Evolutionary conservation across 768 basidiomycete genomes (phyloP), one percentile per base, ranked within the genome.

Genomic region (Rhizopogon vesiculosus): DNA sequence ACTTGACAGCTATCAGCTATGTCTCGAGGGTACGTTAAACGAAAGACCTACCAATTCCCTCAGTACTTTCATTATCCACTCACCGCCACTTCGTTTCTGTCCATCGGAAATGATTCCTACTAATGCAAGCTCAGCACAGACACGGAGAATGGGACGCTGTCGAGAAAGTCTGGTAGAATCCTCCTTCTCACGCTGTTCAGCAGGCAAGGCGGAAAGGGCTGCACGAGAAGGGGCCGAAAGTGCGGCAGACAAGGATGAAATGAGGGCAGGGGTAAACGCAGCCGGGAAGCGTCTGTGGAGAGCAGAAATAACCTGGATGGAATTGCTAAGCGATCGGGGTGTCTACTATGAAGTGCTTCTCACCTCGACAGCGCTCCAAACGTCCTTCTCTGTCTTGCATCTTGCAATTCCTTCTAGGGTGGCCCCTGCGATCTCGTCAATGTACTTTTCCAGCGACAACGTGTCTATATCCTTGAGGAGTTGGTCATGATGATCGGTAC

Each of bases 331-430:
- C 42, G 16, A 29, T 9, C 7, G 40, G 10, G 42, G 45, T 45
- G n/a, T 25, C 15, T 12, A 22, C 15, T 12, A 22, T 12, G 29
- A 2, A 18, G 46, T 55, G 40, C 62, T 64, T 58, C 76, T 61
- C 58, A 96, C 97, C 80, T 98, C 95, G 16, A 93, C 89, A 28
- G 93, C 93, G 56, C 86, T 86, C 86, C 89, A 89, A 18, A 92
- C 81, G 62, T 99, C 96, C 60, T 87, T 86, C 69, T 97, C 96
- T 0, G 89, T 91, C 75, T 93, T 97, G 70, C 94, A 96, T 59
- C 89, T 83, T 8, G 72, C 72, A 41, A 94, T 76, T 4, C 97
- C 97, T 66, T 99, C 97, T 2, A 91, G 74, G 1, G 87, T 78
- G 7, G 94, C 95, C 10, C 85, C 84, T 1, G 89, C 91, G 59